Base-by-base conservation (phyloP, 2,329 filamentous ascomycete genomes). In the Epichloe festucae region DNA sequence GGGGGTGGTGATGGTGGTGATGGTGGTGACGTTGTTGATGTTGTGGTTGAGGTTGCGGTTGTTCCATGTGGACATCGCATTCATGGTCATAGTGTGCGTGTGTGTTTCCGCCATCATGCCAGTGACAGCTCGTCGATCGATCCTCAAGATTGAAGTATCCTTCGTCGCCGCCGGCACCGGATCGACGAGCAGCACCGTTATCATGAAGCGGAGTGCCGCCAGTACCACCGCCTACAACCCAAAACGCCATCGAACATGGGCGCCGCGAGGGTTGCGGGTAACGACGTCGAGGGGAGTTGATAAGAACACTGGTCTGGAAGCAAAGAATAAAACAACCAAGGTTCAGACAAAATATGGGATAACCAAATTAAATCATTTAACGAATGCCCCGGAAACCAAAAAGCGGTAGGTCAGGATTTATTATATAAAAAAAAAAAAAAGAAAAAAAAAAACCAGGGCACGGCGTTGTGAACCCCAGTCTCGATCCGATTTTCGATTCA, bases 241-340 rank as follows among this genome's bases (percentile, higher is more conserved):
- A 69, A 61, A 64, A 70, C 60, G 62, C 64, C 66, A 67, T 70
- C 58, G 66, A 64, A 64, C 67, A 69, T 64, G 61, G 23, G 40
- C 21, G 23, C 49, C 43, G 35, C 35, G 10, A 19, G 12, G 10
- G 40, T 34, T 38, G 41, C 48, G 42, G 23, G 14, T n/a, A 31
- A 34, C 31, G 17, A 41, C 23, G 23, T 42, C 8, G 2, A 35
- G 41, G 3, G 38, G 38, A n/a, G 17, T 17, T 19, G 39, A 34
- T 39, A 39, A 31, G 34, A 21, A 14, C 17, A 27, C 31, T 6
- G 15, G 45, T 19, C 17, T 17, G 5, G 11, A 44, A 5, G 17
- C 11, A 19, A 11, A 35, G 34, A 34, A 41, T 4, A n/a, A 19
- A 36, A 35, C n/a, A 14, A 46, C 11, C 11, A 46, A 11, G 10